These are phyloP conservation scores for Pleurotus tuber-regium DNA, from an alignment of 768 basidiomycete species.

Conservation along the genomic window DNA sequence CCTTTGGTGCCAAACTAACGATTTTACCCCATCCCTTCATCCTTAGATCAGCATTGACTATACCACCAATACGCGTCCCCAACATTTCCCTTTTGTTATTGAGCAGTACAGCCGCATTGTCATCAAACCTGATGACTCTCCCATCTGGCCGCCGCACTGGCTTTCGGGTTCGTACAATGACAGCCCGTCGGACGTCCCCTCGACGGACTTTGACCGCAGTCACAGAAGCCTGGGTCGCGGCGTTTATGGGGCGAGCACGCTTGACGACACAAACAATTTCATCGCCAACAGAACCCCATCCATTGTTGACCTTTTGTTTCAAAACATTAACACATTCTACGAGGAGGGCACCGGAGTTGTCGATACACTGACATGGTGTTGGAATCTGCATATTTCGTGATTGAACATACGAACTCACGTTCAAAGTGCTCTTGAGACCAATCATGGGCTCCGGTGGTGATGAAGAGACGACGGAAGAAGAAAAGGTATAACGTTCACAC, in stretches of 20 bases:
- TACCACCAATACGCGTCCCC: slow-evolving; percentile 91
- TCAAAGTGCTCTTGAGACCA: slow-evolving; percentile 90
- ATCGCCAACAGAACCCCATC: slow-evolving; percentile 91
- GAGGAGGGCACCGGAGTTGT: slow-evolving; percentile 93
- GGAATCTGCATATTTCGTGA: neutral
- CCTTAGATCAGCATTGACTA: slow-evolving; percentile 88
- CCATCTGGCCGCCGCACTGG: slow-evolving; percentile 85
- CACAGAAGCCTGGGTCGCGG: slow-evolving; percentile 61
- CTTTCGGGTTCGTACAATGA: slow-evolving; percentile 93
- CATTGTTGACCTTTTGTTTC: slow-evolving; percentile 94
- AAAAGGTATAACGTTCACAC: slow-evolving; percentile 11
- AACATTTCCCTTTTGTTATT: slow-evolving; percentile 97
- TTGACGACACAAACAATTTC: slow-evolving; percentile 96
- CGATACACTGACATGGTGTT: slow-evolving; percentile 68
- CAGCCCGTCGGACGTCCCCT: slow-evolving; percentile 93
- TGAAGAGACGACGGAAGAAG: slow-evolving; percentile 13
- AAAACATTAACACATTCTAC: slow-evolving; percentile 96
- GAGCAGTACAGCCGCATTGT: slow-evolving; percentile 91
- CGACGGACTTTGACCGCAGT: slow-evolving; percentile 87
- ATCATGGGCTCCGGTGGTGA: slow-evolving; percentile 59
- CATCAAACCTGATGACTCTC: slow-evolving; percentile 85
- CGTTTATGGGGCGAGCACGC: slow-evolving; percentile 79
- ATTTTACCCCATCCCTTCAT: slow-evolving; percentile 96
- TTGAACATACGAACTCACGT: slow-evolving; percentile 48
- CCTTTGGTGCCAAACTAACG: slow-evolving; percentile 88